phyloP scores from a whole-genome alignment of 352 stramenopile species.

The Globisporangium rhizosaccharum region DNA sequence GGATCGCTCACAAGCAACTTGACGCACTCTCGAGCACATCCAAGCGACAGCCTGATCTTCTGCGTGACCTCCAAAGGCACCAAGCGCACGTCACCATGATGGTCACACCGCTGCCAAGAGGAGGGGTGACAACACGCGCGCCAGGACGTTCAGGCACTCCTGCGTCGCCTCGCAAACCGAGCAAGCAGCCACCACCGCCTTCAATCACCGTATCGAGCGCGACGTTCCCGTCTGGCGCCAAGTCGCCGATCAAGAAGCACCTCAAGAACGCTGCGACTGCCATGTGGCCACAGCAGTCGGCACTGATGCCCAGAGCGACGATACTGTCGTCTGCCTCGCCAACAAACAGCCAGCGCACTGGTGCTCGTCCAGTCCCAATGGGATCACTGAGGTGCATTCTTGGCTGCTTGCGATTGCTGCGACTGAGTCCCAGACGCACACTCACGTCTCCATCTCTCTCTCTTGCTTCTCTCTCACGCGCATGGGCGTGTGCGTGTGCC shows the following conservation, averaged over 20 bases:
- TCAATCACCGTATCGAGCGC: not conserved
- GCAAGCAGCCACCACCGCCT: slow-evolving; percentile 11
- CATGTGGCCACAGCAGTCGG: not conserved
- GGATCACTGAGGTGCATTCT: slow-evolving; percentile 1
- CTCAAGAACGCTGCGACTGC: slow-evolving; percentile 19
- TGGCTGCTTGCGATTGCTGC: not conserved
- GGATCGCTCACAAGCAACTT: not conserved
- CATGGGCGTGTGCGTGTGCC: slow-evolving; percentile 1
- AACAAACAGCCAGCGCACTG: not conserved
- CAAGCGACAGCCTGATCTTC: not conserved
- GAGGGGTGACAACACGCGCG: not conserved
- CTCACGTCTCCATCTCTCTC: not conserved
- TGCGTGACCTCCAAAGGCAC: not conserved
- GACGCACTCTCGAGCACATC: not conserved
- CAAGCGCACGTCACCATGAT: slow-evolving; percentile 10
- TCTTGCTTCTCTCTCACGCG: too few relatives aligned
- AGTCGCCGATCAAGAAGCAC: slow-evolving; percentile 62
- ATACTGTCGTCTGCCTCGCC: not conserved
- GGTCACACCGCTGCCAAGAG: slow-evolving; percentile 19
- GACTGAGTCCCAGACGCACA: slow-evolving; percentile 6
- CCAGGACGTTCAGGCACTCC: not conserved
- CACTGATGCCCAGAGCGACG: not conserved
- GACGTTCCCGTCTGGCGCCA: slow-evolving; percentile 7
- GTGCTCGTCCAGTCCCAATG: slow-evolving; percentile 1
- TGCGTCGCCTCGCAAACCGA: not conserved